Evolutionary conservation across 768 basidiomycete species (phyloP), one percentile per base, ranked within the genome.

Genomic region (Steccherinum ochraceum): DNA sequence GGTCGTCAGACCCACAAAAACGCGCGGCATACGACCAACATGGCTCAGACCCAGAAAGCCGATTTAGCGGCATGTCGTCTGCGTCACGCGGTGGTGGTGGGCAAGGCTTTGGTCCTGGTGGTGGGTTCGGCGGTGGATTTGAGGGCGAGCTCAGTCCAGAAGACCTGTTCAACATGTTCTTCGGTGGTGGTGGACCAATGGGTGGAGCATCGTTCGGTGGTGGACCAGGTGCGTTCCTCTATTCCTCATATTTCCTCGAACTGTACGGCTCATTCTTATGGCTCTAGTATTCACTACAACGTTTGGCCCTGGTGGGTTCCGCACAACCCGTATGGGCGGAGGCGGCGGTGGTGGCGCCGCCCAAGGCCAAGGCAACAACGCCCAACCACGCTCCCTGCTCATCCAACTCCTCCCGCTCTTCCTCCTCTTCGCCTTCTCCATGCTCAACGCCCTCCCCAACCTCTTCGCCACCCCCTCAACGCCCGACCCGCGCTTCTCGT

Each of bases 111-210:
- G 35, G 11, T 11, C 35, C 16, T 43, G 41, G 10, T 10, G 11
- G 21, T n/a, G 10, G 7, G 18, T 86, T 84, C 52, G 59, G 52
- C 4, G 58, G 69, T 1, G 70, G 72, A 5, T 89, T 86, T 60
- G 87, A 89, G 12, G 82, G 81, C 49, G 94, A 97, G 69, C 73
- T 98, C 58, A 93, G 88, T 51, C 93, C 95, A 4, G 95, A 97
- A 69, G 95, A 97, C 52, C 64, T 98, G 50, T 98, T 98, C 73
- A 95, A 97, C 64, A 93, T 95, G 89, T 96, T 98, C 80, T 98
- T 98, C 65, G 92, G 92, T 16, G 87, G 87, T 20, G 80, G 76
- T 1, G 7, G 7, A 35, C 7, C 16, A 16, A 77, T 74, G 51
- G 80, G 77, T 21, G 74, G 75, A 4, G 67, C 69, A 27, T 68